phyloP scores from a whole-genome alignment of 768 basidiomycete genomes.

The Boletus sp. region DNA sequence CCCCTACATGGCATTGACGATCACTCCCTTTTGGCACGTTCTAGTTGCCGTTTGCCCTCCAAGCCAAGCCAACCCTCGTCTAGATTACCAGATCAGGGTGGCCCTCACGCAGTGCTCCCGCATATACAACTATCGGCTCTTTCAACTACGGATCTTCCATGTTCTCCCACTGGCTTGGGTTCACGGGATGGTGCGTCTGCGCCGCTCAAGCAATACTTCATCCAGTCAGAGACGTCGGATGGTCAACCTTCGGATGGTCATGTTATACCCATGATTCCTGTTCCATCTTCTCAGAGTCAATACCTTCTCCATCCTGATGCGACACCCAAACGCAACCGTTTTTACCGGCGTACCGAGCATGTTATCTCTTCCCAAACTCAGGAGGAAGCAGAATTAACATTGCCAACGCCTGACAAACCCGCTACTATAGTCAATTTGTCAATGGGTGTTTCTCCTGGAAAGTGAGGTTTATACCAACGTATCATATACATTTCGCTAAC shows the following conservation, averaged over 20 bases:
- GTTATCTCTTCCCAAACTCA: constrained; percentile 35
- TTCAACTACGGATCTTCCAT: neutral
- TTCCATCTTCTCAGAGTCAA: constrained; percentile 34
- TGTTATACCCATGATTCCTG: constrained; percentile 10
- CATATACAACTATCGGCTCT: neutral
- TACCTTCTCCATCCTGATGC: constrained; percentile 32
- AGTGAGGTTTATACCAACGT: constrained; percentile 12
- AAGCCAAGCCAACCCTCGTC: neutral
- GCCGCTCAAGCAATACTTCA: neutral
- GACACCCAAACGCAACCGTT: constrained; percentile 37
- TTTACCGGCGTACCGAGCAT: constrained; percentile 17
- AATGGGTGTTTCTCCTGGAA: neutral
- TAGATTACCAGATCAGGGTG: neutral
- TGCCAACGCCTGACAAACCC: constrained; percentile 6
- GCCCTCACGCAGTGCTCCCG: neutral
- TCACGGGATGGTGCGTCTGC: neutral
- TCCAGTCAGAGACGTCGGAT: neutral
- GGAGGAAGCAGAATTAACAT: constrained; percentile 29
- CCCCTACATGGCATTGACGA: neutral
- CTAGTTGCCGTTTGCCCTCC: neutral
- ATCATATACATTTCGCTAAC: constrained; percentile 7
- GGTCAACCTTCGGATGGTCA: neutral
- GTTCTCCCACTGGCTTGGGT: neutral
- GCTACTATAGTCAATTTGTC: neutral
- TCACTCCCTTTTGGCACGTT: constrained; percentile 1